Percentiles rank a stretch among this genome's conserved stretches.
Evolutionary conservation across 805 yeast genomes (phyloP).

Genomic region (Tetrapisispora taiwanensis): DNA sequence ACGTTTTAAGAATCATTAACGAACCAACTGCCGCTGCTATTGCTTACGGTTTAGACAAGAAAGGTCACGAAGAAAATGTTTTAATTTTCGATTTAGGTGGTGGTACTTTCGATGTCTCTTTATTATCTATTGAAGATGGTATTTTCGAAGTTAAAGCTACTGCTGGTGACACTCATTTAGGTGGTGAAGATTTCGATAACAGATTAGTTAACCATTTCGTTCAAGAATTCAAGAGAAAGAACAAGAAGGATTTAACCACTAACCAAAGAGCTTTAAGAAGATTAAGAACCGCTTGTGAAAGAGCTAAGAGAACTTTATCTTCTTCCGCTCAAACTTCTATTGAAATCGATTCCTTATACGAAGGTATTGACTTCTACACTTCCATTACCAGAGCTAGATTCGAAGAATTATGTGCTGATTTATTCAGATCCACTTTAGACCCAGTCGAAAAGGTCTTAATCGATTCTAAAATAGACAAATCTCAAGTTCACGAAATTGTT

Average conservation of each 20-base stretch:
- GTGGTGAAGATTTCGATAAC: constrained; percentile 98
- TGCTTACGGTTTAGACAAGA: constrained; percentile 83
- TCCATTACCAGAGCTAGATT: constrained; percentile 82
- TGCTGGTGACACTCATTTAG: constrained; percentile 72
- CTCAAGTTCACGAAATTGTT: constrained; percentile 88
- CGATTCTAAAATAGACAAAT: constrained; percentile 88
- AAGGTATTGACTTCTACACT: constrained; percentile 96
- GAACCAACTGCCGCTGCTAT: constrained; percentile 97
- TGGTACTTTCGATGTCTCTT: constrained; percentile 97
- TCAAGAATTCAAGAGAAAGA: constrained; percentile 94
- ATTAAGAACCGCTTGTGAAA: constrained; percentile 35
- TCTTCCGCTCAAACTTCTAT: constrained; percentile 94
- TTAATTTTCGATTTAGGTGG: constrained; percentile 95
- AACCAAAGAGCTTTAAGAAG: constrained; percentile 98
- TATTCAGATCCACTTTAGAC: constrained; percentile 88
- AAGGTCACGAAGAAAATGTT: constrained; percentile 73
- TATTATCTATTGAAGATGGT: constrained; percentile 89
- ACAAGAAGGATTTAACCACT: constrained; percentile 84
- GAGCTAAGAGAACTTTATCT: constrained; percentile 97
- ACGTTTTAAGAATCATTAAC: constrained; percentile 86
- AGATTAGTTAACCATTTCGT: constrained; percentile 90
- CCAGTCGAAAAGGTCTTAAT: constrained; percentile 45
- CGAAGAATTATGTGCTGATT: constrained; percentile 52
- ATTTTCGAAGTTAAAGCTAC: constrained; percentile 96
- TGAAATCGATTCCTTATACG: constrained; percentile 92